Conservation (phyloP, 2,329 filamentous ascomycete genomes). For the Microthyrium microscopicum region DNA sequence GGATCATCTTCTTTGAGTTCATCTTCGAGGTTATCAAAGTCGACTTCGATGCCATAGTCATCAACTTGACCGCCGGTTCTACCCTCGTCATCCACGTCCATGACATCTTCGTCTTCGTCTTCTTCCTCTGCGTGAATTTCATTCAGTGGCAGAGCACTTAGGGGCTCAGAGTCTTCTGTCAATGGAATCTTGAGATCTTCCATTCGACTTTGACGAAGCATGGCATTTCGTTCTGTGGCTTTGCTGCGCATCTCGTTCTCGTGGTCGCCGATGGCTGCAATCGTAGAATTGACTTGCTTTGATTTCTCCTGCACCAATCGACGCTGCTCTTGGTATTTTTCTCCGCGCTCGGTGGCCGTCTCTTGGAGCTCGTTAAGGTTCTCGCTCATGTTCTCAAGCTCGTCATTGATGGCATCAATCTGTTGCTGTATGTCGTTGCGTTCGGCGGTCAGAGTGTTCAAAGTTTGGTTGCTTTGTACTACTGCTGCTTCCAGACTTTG, state of each 20-base stretch:
- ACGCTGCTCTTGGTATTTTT: constrained; percentile 63
- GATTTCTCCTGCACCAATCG: constrained; percentile 67
- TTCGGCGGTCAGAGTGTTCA: constrained; percentile 53
- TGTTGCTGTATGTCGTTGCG: constrained; percentile 59
- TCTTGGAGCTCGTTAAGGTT: constrained; percentile 52
- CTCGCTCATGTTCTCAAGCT: constrained; percentile 60
- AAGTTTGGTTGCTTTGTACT: constrained; percentile 48
- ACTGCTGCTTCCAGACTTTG: constrained; percentile 49
- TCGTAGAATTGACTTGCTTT: constrained; percentile 61
- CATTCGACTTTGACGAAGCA: constrained; percentile 78
- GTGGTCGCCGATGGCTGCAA: constrained; percentile 60
- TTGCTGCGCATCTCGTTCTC: constrained; percentile 78
- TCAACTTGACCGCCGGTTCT: constrained; percentile 40
- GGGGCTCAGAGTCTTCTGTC: constrained; percentile 45
- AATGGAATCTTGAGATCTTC: constrained; percentile 85
- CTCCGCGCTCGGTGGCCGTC: constrained; percentile 50
- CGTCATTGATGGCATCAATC: constrained; percentile 55
- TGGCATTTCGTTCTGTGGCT: constrained; percentile 64
- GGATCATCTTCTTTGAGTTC: constrained; percentile 64
- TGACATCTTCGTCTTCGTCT: constrained; percentile 80
- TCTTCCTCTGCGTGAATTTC: constrained; percentile 53
- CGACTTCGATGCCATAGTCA: constrained; percentile 80
- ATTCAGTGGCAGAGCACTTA: constrained; percentile 77
- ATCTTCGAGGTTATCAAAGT: constrained; percentile 68
- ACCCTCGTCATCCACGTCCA: constrained; percentile 50